phyloP scores from a whole-genome alignment of 2,329 filamentous ascomycete species.

The Beauveria asiatica region DNA sequence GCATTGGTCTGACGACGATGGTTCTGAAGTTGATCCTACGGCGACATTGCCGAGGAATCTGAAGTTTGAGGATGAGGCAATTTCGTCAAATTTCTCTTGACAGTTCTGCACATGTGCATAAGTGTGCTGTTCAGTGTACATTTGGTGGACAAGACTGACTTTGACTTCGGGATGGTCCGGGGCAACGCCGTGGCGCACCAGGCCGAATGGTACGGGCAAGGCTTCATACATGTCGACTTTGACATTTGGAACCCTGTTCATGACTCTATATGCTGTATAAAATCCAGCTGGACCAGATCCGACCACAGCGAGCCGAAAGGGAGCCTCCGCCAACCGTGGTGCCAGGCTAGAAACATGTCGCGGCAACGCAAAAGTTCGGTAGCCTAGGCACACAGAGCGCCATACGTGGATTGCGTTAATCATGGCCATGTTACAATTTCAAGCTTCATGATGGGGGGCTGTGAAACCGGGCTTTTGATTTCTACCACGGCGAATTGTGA shows the following conservation, averaged over 20 bases:
- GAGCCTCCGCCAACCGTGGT: constrained; percentile 30
- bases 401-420: background rate
- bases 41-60: constrained; percentile 86
- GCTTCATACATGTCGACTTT: constrained; percentile 94
- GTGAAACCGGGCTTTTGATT: background rate
- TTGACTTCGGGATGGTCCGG: constrained; percentile 98
- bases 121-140: background rate
- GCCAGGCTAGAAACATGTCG: background rate
- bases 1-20: constrained; percentile 27
- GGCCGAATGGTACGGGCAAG: constrained; percentile 82
- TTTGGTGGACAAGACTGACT: constrained; percentile 39
- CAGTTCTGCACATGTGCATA: constrained; percentile 58
- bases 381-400: background rate
- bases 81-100: constrained; percentile 84
- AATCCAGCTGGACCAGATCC: constrained; percentile 95
- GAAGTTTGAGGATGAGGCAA: constrained; percentile 74
- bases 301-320: constrained; percentile 75
- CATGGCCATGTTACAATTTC: background rate
- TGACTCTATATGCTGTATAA: constrained; percentile 81
- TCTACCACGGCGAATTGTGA: background rate
- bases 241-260: constrained; percentile 63
- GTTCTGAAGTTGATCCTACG: constrained; percentile 49
- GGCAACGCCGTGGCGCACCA: constrained; percentile 92
- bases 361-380: background rate
- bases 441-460: constrained; percentile 1